Base-by-base conservation (phyloP, 805 yeast genomes). In the Monosporozyma unispora region DNA sequence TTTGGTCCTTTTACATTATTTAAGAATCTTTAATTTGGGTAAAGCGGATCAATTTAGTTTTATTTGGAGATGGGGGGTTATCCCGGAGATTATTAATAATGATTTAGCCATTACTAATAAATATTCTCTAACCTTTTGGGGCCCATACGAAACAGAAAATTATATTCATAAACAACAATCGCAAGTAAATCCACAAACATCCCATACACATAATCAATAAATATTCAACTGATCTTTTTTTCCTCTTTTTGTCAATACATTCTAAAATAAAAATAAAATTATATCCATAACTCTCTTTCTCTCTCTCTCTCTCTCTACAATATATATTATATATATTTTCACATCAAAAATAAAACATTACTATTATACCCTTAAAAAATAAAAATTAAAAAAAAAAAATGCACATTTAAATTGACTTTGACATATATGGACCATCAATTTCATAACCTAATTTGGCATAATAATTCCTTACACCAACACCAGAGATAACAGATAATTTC, bases 391-490 rank as follows among this genome's bases (percentile, higher is more conserved):
- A 25, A 40, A 41, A 31, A 33, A 10, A 16, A 45, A 2, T 16
- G 9, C 7, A 6, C 14, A 4, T 35, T 55, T 53, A 60, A 25
- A 70, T 57, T 47, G 48, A 53, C 55, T 85, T 93, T n/a, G 98
- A 90, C 99, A 93, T 93, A 69, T 77, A 93, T 14, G 98, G 98
- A 2, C 99, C 99, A 61, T 93, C 99, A 53, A 93, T 73, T 55
- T 76, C 78, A 68, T 93, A 93, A 3, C 99, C 99, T 53, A 93
- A 74, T 60, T 87, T 84, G 16, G 88, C 91, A 61, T 93, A 93
- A 70, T 93, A 93, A 66, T 91, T 93, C 64, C 99, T 78, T 37
- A 93, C 99, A 56, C 99, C 99, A 39, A 93, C 97, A 57, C 99
- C 99, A 31, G 95, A 83, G 57, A 93, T 93, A 48, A 93, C 99